A percentile compares a stretch with the other conserved stretches of the same genome.
Evolutionary conservation across 2,329 filamentous ascomycete species (phyloP).

Genomic region (Cytospora mali): DNA sequence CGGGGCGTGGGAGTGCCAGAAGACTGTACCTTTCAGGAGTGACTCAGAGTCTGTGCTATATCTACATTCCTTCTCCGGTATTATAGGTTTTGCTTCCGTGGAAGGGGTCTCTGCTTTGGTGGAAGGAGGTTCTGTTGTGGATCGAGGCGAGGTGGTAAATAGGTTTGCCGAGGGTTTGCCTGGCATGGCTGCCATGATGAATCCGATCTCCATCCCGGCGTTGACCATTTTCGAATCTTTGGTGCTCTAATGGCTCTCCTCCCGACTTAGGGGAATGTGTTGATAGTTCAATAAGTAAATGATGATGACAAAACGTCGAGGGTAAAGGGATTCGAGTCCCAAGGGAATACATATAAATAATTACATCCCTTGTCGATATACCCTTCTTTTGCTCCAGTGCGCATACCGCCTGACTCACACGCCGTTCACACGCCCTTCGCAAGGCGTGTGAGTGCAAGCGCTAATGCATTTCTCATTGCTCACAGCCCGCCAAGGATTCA

Average conservation of each 20-base stretch:
- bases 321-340: too few species aligned
- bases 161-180: slow-evolving; percentile 3
- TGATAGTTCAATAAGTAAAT: not conserved
- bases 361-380: too few species aligned
- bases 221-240: slow-evolving; percentile 4
- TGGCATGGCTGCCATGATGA: slow-evolving; percentile 27
- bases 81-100: not conserved
- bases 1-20: not conserved
- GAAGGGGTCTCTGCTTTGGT: not conserved
- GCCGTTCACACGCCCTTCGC: too few species aligned
- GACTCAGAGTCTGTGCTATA: slow-evolving; percentile 23
- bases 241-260: not conserved
- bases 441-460: too few species aligned
- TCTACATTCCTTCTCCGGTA: not conserved
- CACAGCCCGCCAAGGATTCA: too few species aligned
- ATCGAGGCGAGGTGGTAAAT: not conserved
- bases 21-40: slow-evolving; percentile 15
- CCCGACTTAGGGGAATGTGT: not conserved
- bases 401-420: too few species aligned
- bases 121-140: not conserved
- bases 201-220: slow-evolving; percentile 16
- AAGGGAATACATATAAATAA: too few species aligned
- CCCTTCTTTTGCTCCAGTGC: too few species aligned
- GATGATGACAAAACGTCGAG: too few species aligned
- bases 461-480: too few species aligned